Conservation (phyloP, 441 rosid species). For the Adansonia madagascariensis region DNA sequence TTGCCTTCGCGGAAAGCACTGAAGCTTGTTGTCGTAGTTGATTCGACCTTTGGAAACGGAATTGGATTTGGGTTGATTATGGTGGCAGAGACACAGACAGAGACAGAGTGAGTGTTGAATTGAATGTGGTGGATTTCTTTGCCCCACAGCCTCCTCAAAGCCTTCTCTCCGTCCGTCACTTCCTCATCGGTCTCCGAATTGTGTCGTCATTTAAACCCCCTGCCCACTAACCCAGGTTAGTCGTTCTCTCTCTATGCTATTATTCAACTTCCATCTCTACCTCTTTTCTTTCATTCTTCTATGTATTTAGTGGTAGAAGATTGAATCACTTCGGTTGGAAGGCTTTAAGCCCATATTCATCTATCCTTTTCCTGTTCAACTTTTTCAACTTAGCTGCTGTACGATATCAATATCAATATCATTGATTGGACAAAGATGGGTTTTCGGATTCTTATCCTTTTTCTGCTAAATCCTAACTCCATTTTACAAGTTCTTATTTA, state of each 20-base stretch:
- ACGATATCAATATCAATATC: no score
- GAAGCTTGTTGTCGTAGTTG: not conserved
- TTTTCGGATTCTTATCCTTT: not conserved
- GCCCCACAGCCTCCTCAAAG: not conserved
- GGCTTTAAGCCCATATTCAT: not conserved
- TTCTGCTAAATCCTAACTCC: not conserved
- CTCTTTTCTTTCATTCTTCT: no score
- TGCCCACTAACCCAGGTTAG: conserved; percentile 1
- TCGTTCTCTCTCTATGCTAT: not conserved
- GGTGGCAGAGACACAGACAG: not conserved
- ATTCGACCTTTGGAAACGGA: not conserved
- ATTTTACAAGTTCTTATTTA: not conserved
- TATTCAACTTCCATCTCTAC: not conserved
- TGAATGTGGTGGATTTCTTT: not conserved
- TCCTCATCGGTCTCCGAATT: not conserved
- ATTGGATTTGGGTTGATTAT: not conserved
- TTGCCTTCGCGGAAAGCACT: not conserved
- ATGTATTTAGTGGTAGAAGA: no score
- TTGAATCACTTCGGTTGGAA: not conserved
- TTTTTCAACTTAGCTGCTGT: not conserved
- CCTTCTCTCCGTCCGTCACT: no score
- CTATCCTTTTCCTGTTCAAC: not conserved
- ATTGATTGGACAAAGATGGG: not conserved
- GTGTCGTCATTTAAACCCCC: not conserved
- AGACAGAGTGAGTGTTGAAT: not conserved